Evolutionary conservation across 2,329 filamentous ascomycete genomes (phyloP).

Genomic region (Fusarium citri): DNA sequence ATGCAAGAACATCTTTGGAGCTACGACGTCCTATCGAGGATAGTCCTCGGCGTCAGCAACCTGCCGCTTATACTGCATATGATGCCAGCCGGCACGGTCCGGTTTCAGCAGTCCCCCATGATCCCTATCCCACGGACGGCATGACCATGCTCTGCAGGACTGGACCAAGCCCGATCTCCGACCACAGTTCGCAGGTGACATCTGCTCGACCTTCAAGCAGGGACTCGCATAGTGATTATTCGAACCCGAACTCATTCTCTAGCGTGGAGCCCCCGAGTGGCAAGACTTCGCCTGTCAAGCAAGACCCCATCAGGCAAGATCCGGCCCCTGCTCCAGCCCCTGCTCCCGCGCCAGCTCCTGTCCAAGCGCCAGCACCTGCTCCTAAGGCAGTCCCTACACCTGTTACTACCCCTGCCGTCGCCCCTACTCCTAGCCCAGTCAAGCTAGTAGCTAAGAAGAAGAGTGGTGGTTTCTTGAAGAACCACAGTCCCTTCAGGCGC

Average conservation of each 20-base stretch:
- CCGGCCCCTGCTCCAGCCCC: slow-evolving; percentile 3
- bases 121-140: slow-evolving; percentile 92
- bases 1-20: slow-evolving; percentile 41
- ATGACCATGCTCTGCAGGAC: slow-evolving; percentile 98
- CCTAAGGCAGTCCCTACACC: neutral
- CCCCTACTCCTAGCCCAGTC: slow-evolving; percentile 59
- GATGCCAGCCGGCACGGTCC: slow-evolving; percentile 68
- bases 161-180: slow-evolving; percentile 71
- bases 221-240: slow-evolving; percentile 91
- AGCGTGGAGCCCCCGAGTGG: slow-evolving; percentile 83
- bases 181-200: slow-evolving; percentile 64
- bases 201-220: slow-evolving; percentile 82
- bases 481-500: slow-evolving; percentile 89
- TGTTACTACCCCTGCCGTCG: neutral
- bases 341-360: neutral
- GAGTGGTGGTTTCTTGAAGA: slow-evolving; percentile 92
- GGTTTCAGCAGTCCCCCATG: slow-evolving; percentile 81
- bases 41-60: slow-evolving; percentile 40
- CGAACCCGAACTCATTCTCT: slow-evolving; percentile 87
- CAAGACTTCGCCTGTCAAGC: slow-evolving; percentile 80
- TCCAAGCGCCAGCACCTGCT: neutral
- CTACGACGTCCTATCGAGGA: slow-evolving; percentile 43
- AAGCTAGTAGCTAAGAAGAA: slow-evolving; percentile 76
- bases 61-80: slow-evolving; percentile 44
- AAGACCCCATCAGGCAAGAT: slow-evolving; percentile 51